phyloP scores from a whole-genome alignment of 2,329 filamentous ascomycete genomes.

The Botrytis tulipae region DNA sequence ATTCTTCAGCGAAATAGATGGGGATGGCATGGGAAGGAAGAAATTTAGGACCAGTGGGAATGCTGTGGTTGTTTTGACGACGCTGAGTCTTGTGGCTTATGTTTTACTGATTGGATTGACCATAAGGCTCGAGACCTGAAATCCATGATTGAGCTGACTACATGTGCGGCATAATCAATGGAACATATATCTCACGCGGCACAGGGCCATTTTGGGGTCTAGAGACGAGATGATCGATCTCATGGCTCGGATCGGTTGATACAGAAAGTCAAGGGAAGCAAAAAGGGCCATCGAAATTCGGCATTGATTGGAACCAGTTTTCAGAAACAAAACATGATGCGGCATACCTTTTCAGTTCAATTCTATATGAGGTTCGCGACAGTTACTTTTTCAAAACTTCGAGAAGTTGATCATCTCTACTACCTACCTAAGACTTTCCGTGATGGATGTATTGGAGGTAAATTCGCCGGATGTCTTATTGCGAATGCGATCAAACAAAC shows the following conservation, averaged over 20 bases:
- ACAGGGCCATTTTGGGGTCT: background rate
- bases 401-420: background rate
- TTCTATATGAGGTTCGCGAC: background rate
- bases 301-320: background rate
- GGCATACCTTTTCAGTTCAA: background rate
- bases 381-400: background rate
- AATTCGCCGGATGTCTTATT: background rate
- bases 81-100: slow-evolving; percentile 58
- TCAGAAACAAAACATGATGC: background rate
- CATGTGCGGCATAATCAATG: slow-evolving; percentile 5
- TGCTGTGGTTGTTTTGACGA: slow-evolving; percentile 57
- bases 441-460: background rate
- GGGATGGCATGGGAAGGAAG: slow-evolving; percentile 45
- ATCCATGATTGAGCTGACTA: slow-evolving; percentile 13
- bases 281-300: background rate
- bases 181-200: slow-evolving; percentile 2
- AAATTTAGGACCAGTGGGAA: slow-evolving; percentile 65
- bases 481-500: slow-evolving; percentile 2
- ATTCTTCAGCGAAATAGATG: slow-evolving; percentile 66
- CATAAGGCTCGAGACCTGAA: slow-evolving; percentile 40
- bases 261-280: background rate
- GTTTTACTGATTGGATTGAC: slow-evolving; percentile 56
- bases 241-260: background rate
- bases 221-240: background rate
- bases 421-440: background rate